Conservation (phyloP, 148 eudicot genomes). For the Cornus florida region DNA sequence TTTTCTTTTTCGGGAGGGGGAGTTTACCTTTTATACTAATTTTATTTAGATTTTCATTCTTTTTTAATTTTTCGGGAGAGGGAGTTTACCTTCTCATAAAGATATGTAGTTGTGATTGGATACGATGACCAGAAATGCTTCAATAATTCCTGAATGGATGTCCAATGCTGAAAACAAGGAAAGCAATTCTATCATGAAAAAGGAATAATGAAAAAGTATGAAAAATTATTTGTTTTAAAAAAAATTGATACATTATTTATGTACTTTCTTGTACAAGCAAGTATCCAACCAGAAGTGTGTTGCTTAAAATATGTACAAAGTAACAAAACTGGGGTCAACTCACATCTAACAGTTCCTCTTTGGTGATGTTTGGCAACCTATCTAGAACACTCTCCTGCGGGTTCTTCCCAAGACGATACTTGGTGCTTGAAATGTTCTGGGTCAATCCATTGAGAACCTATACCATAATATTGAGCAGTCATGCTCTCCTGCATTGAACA, state of each 20-base stretch:
- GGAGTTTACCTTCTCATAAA: slow-evolving; percentile 59
- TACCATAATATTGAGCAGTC: slow-evolving; percentile 14
- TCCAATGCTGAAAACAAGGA: slow-evolving; percentile 81
- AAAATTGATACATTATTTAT: too few relatives aligned
- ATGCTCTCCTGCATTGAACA: slow-evolving; percentile 13
- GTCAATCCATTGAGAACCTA: slow-evolving; percentile 76
- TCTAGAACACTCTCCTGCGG: slow-evolving; percentile 85
- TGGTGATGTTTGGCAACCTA: slow-evolving; percentile 62
- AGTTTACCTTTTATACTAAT: slow-evolving; percentile 55
- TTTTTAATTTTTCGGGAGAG: neutral
- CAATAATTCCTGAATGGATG: slow-evolving; percentile 84
- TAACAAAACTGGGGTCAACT: slow-evolving; percentile 28
- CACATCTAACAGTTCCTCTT: slow-evolving; percentile 74
- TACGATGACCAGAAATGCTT: slow-evolving; percentile 99
- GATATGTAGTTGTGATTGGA: slow-evolving; percentile 75
- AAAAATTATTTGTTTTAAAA: too few relatives aligned
- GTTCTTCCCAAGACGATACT: slow-evolving; percentile 67
- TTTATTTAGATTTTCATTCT: neutral
- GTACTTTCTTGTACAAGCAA: neutral
- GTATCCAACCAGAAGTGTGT: neutral
- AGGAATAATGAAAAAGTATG: neutral
- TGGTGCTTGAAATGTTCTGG: slow-evolving; percentile 76
- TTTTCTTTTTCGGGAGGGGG: neutral
- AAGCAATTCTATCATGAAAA: slow-evolving; percentile 1
- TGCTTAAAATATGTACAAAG: neutral